These are phyloP conservation scores for Fusarium secorum DNA, from an alignment of 2,329 filamentous ascomycete species.

Conservation along the genomic window DNA sequence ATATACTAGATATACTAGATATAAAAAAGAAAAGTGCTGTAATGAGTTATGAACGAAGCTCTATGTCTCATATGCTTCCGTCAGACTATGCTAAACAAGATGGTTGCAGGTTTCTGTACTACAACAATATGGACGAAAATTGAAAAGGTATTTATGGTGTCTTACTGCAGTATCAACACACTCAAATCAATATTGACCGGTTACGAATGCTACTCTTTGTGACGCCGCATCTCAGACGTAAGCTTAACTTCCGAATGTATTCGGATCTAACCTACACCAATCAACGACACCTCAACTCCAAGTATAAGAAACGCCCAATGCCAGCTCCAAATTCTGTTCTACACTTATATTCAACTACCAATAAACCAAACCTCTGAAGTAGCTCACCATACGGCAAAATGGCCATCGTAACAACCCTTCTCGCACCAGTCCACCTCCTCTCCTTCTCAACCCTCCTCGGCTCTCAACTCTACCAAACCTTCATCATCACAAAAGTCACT, in stretches of 20 bases:
- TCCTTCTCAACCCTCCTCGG: conserved; percentile 52
- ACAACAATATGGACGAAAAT: neutral
- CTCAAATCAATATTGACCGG: neutral
- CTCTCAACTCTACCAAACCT: conserved; percentile 51
- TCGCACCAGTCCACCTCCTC: conserved; percentile 50
- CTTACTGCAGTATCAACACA: fast-evolving
- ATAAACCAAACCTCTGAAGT: fast-evolving
- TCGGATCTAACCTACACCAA: conserved; percentile 34
- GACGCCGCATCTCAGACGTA: neutral
- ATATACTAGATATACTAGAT: too few species aligned
- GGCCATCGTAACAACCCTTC: conserved; percentile 25
- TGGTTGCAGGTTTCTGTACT: neutral
- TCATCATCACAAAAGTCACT: conserved; percentile 49
- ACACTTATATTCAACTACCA: fast-evolving
- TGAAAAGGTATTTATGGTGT: neutral
- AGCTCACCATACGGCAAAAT: conserved; percentile 7
- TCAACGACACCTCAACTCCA: neutral
- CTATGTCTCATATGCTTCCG: fast-evolving
- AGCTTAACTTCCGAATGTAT: conserved; percentile 34
- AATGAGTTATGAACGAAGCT: neutral
- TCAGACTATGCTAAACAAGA: fast-evolving
- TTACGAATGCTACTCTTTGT: neutral
- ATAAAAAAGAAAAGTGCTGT: too few species aligned
- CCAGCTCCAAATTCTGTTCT: neutral
- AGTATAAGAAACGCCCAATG: conserved; percentile 6